A percentile compares a stretch with the other conserved stretches of the same genome.
phyloP scores from a whole-genome alignment of 2,329 filamentous ascomycete species.

The Paecilomyces variotii region DNA sequence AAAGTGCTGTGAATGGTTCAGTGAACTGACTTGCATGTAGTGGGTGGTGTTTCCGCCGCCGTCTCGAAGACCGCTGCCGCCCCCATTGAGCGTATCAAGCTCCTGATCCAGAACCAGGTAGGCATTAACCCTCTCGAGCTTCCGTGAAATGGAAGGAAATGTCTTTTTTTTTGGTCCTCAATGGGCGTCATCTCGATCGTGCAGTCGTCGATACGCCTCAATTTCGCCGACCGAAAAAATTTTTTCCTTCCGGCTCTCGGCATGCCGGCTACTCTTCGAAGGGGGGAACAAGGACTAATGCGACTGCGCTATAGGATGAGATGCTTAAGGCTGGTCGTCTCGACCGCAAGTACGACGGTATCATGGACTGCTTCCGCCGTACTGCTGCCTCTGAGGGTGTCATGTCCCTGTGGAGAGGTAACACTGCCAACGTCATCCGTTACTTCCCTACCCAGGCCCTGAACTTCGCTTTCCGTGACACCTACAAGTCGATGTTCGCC shows the following conservation, averaged over 20 bases:
- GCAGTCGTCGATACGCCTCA: neutral
- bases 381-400: constrained; percentile 87
- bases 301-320: constrained; percentile 68
- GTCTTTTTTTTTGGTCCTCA: neutral
- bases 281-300: neutral
- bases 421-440: constrained; percentile 99
- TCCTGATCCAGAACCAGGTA: constrained; percentile 99
- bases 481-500: constrained; percentile 99
- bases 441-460: constrained; percentile 99
- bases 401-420: constrained; percentile 95
- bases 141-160: neutral
- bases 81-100: constrained; percentile 99
- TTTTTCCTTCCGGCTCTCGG: constrained; percentile 3
- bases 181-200: neutral
- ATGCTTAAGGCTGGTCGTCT: constrained; percentile 99
- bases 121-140: constrained; percentile 24
- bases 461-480: constrained; percentile 99
- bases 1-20: neutral
- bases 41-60: constrained; percentile 99
- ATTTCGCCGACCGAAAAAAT: constrained; percentile 1
- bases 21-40: constrained; percentile 49
- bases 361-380: constrained; percentile 89
- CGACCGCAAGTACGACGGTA: constrained; percentile 92
- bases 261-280: neutral
- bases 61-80: constrained; percentile 99